These are phyloP conservation scores for Hortiboletus flavorubellus DNA, from an alignment of 768 basidiomycete species.

Conservation along the genomic window DNA sequence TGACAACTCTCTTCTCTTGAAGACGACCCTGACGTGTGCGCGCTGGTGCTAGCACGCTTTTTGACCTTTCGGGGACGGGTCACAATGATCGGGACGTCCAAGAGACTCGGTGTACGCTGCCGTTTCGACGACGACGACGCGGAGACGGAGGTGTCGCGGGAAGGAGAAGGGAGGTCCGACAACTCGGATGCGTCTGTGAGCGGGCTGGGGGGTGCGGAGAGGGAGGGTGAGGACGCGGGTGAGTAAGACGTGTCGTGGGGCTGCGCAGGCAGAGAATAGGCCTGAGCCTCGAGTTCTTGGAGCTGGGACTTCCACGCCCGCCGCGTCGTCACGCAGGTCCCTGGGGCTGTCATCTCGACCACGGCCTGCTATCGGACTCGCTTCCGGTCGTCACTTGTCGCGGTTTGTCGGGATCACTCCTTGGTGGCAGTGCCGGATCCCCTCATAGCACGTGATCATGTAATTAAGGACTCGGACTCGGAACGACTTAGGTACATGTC, in stretches of 20 bases:
- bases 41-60: conserved; percentile 20
- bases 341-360: conserved; percentile 14
- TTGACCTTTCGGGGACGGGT: conserved; percentile 22
- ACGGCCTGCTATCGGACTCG: neutral
- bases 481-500: too few relatives aligned
- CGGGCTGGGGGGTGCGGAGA: conserved; percentile 18
- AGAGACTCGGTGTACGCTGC: conserved; percentile 13
- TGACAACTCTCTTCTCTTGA: conserved; percentile 47
- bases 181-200: conserved; percentile 23
- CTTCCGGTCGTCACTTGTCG: too few relatives aligned
- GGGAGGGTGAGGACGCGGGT: conserved; percentile 17
- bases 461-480: too few relatives aligned
- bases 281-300: conserved; percentile 7
- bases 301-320: conserved; percentile 28
- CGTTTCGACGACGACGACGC: conserved; percentile 27
- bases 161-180: conserved; percentile 6
- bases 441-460: conserved; percentile 11
- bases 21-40: conserved; percentile 33
- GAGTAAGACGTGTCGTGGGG: conserved; percentile 3
- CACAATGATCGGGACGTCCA: neutral
- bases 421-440: conserved; percentile 22
- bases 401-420: conserved; percentile 1
- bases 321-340: conserved; percentile 29
- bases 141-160: conserved; percentile 22
- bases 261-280: neutral